Base-by-base conservation (phyloP, 2,329 filamentous ascomycete species). In the Basipetospora chlamydospora region DNA sequence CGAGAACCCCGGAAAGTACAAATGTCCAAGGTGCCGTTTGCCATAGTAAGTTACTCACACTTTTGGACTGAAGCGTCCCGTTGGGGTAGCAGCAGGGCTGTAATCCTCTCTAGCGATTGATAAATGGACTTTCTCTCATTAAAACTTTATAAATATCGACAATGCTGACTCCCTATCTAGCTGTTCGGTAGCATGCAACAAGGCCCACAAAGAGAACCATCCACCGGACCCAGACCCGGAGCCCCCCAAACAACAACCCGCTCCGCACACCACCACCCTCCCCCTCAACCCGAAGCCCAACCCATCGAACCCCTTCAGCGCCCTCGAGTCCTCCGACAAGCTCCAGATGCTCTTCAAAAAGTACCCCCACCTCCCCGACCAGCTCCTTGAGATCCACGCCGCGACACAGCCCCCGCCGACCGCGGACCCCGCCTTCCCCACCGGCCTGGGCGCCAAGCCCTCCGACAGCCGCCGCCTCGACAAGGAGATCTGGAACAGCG, bases 141-240 rank as follows among this genome's bases (percentile, higher is more conserved):
- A 7, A 26, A 26, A 6, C 16, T 29, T 29, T 11, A 29, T 29
- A n/a, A 8, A n/a, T 8, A 17, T 38, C 29, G 13, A 8, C 6
- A 12, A 16, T 22, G n/a, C 25, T 29, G n/a, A 11, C 3, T 8
- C 18, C 29, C 21, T 35, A 36, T 10, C 16, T 11, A 75, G 71
- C 47, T 78, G 73, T 48, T 77, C 72, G 1, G 61, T 77, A 28
- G 49, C 60, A 15, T 78, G 73, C 52, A 72, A 62, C 41, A 70
- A 61, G 44, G 46, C 55, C 32, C 69, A 73, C 48, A 63, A 61
- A 26, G 60, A 64, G 29, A 65, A 61, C 37, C 63, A 70, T 44
- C 64, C 64, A 4, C 53, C 57, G 37, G 54, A 65, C 28, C 50
- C 53, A 10, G 51, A 54, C 22, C 47, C 22, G 46, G 49, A 25